Evolutionary conservation across 2,329 filamentous ascomycete species (phyloP).

Genomic region (Aspergillus piperis): DNA sequence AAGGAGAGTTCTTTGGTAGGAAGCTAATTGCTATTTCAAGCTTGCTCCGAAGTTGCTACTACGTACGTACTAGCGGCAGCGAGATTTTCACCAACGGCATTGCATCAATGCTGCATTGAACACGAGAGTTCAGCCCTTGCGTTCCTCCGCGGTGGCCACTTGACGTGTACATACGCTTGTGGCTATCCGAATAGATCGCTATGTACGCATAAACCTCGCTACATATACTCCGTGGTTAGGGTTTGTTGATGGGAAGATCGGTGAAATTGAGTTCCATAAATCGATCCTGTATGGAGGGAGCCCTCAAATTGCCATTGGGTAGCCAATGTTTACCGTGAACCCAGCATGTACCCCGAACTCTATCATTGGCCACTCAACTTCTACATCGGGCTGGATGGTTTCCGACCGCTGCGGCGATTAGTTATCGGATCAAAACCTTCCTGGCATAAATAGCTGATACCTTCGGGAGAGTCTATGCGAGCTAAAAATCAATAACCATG

Average conservation of each 20-base stretch:
- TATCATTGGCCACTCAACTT: not conserved
- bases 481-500: slow-evolving; percentile 1
- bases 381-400: not conserved
- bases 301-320: not conserved
- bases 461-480: not conserved
- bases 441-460: not conserved
- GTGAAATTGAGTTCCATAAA: not conserved
- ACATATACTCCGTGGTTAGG: not conserved
- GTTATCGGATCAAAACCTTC: slow-evolving; percentile 2
- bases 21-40: not conserved
- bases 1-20: not conserved
- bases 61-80: not conserved
- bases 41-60: not conserved
- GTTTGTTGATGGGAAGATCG: not conserved
- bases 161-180: not conserved
- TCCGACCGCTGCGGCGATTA: not conserved
- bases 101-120: not conserved
- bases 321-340: not conserved
- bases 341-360: not conserved
- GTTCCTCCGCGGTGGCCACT: not conserved
- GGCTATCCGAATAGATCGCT: not conserved
- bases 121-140: not conserved
- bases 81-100: not conserved
- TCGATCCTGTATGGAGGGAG: not conserved
- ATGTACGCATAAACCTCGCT: not conserved